phyloP scores from a whole-genome alignment of 306 rosid species.

The Quercus rubra region DNA sequence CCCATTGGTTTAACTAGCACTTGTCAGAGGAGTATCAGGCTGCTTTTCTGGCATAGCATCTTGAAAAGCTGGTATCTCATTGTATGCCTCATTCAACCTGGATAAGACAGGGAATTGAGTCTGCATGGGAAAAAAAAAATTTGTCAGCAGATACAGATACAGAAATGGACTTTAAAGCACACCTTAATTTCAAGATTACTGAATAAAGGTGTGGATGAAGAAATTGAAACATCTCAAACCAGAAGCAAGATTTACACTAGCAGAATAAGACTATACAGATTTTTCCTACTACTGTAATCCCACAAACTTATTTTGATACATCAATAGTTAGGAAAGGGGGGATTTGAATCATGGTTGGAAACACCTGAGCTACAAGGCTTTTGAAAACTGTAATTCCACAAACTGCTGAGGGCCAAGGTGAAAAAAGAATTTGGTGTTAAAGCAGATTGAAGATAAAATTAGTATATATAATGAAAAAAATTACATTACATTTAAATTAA shows the following conservation, averaged over 20 bases:
- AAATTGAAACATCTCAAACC: no score
- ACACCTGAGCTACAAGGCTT: no score
- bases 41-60: slow-evolving; percentile 74
- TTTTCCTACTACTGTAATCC: neutral
- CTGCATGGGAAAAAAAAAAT: slow-evolving; percentile 34
- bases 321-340: no score
- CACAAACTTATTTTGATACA: neutral
- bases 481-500: neutral
- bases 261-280: no score
- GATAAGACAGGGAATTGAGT: slow-evolving; percentile 57
- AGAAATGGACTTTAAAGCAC: neutral
- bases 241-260: no score
- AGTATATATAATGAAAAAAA: neutral
- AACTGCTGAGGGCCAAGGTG: neutral
- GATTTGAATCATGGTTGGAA: no score
- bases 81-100: slow-evolving; percentile 60
- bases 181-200: neutral
- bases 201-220: no score
- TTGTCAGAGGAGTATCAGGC: slow-evolving; percentile 51
- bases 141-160: slow-evolving; percentile 5
- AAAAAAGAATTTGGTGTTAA: neutral
- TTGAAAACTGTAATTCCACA: neutral
- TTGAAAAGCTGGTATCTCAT: slow-evolving; percentile 47
- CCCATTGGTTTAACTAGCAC: slow-evolving; percentile 25
- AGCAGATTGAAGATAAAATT: neutral